Evolutionary conservation across 371 early-diverging fungal genomes (phyloP).

Genomic region (Phascolomyces articulosus): DNA sequence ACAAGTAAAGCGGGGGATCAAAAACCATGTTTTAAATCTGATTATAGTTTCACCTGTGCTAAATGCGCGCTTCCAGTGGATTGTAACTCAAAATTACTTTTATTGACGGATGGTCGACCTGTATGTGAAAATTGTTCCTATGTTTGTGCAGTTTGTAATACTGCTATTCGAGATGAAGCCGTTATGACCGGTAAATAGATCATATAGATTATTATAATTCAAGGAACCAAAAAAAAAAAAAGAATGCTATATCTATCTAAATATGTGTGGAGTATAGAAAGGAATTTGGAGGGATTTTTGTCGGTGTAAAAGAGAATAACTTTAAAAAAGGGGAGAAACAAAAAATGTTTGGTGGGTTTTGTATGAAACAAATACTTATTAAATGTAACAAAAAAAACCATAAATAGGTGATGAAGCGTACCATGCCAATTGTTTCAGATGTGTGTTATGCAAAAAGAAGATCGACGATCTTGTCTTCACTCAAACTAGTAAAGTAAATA

Average conservation of each 20-base stretch:
- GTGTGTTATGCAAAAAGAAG: slow-evolving; percentile 70
- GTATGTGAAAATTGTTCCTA: slow-evolving; percentile 88
- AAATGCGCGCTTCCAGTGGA: slow-evolving; percentile 75
- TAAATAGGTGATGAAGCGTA: slow-evolving; percentile 75
- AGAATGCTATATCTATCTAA: too few relatives aligned
- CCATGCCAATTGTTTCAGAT: slow-evolving; percentile 84
- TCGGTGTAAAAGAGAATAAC: too few relatives aligned
- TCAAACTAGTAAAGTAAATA: slow-evolving; percentile 70
- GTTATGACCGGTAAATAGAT: slow-evolving; percentile 73
- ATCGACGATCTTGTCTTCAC: slow-evolving; percentile 82
- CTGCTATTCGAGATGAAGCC: slow-evolving; percentile 84
- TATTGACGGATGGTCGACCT: slow-evolving; percentile 80
- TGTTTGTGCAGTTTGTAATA: slow-evolving; percentile 76
- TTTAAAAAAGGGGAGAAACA: too few relatives aligned
- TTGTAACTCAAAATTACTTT: slow-evolving; percentile 74
- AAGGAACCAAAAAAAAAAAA: too few relatives aligned
- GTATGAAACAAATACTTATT: neutral
- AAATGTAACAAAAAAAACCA: neutral
- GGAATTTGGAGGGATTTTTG: too few relatives aligned
- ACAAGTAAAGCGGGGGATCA: neutral
- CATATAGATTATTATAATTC: neutral
- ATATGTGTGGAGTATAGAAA: too few relatives aligned
- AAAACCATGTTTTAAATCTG: neutral
- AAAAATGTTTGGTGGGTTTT: neutral
- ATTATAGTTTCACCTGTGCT: slow-evolving; percentile 71